phyloP scores from a whole-genome alignment of 2,329 filamentous ascomycete genomes.

The Colletotrichum godetiae region DNA sequence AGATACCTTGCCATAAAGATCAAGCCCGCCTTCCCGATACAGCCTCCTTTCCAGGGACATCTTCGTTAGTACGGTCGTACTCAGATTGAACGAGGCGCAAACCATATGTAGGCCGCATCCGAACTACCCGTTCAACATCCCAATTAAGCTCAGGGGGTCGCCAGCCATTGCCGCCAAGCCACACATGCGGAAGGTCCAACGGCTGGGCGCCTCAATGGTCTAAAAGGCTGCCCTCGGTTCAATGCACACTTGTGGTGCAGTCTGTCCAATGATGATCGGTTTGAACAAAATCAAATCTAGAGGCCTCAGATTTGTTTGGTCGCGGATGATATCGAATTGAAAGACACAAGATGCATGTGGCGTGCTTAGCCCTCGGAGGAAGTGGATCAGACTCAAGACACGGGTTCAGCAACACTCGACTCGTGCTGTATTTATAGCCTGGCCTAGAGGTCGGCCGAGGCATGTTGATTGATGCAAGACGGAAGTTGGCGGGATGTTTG shows the following conservation, averaged over 20 bases:
- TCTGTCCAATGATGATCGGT: neutral
- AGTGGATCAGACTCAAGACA: neutral
- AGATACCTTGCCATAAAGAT: neutral
- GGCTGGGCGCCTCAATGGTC: neutral
- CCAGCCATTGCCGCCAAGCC: neutral
- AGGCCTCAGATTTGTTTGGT: neutral
- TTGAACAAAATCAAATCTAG: neutral
- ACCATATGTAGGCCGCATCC: neutral
- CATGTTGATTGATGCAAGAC: neutral
- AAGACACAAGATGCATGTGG: constrained; percentile 9
- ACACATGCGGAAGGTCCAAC: constrained; percentile 9
- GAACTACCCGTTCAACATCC: neutral
- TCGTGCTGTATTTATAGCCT: neutral
- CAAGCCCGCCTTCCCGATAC: neutral
- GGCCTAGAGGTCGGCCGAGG: neutral
- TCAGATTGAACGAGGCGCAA: neutral
- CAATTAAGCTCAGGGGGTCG: neutral
- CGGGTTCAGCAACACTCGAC: neutral
- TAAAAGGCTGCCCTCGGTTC: neutral
- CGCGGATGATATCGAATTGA: neutral
- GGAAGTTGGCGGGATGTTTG: neutral
- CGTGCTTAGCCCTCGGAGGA: neutral
- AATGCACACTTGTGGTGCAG: neutral
- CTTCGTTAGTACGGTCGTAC: neutral
- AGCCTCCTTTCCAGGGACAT: neutral